phyloP scores from a whole-genome alignment of 1,139 yeast species.

The Magnusiomyces tetraspermus region DNA sequence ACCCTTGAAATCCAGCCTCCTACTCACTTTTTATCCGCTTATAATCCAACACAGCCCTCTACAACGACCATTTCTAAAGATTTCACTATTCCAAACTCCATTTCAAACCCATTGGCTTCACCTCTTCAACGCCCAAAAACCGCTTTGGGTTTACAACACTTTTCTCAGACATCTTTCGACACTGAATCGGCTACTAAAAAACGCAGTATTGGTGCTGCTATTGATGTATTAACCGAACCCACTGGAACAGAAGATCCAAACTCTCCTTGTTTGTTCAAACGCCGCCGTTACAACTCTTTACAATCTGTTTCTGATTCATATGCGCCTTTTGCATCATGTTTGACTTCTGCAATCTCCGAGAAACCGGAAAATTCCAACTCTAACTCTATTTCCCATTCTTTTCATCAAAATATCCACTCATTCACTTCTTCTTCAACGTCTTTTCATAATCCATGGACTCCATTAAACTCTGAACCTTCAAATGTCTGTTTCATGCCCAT shows the following conservation, averaged over 20 bases:
- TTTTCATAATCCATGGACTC: slow-evolving; percentile 6
- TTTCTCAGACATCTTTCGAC: slow-evolving; percentile 2
- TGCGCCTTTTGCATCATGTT: background rate
- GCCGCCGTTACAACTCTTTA: slow-evolving; percentile 5
- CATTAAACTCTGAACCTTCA: slow-evolving; percentile 7
- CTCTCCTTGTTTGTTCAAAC: slow-evolving; percentile 1
- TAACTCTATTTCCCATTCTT: background rate
- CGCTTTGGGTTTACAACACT: slow-evolving; percentile 5
- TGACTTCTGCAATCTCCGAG: background rate
- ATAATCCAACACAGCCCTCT: background rate
- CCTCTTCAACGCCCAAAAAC: slow-evolving; percentile 9
- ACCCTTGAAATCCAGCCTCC: background rate
- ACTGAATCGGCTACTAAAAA: slow-evolving; percentile 11
- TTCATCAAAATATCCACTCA: slow-evolving; percentile 6
- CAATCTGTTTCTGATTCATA: slow-evolving; percentile 4
- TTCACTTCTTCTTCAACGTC: slow-evolving; percentile 12
- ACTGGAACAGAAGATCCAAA: background rate
- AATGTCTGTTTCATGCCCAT: slow-evolving; percentile 6
- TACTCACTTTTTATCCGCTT: background rate
- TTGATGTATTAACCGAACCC: background rate
- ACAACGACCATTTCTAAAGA: background rate
- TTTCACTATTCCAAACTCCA: background rate
- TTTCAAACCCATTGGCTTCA: background rate
- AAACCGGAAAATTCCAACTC: background rate
- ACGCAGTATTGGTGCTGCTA: slow-evolving; percentile 9